Conservation (phyloP, 306 rosid species). For the Spatholobus suberectus region DNA sequence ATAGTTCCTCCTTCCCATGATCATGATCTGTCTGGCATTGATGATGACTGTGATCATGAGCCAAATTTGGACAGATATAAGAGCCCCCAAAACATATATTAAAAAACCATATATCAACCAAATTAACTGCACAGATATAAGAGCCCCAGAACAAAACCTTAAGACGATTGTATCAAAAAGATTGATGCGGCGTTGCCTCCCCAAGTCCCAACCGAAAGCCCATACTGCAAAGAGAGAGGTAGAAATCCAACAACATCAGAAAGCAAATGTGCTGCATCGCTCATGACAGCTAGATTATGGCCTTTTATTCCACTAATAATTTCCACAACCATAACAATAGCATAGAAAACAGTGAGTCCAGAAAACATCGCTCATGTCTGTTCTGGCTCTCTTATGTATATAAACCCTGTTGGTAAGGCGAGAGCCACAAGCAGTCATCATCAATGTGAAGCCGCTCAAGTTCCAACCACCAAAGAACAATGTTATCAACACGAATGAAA, state of each 20-base stretch:
- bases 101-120: conserved; percentile 84
- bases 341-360: conserved; percentile 65
- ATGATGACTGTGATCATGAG: conserved; percentile 48
- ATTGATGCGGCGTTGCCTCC: conserved; percentile 71
- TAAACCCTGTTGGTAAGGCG: no score
- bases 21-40: conserved; percentile 35
- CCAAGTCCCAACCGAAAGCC: conserved; percentile 97
- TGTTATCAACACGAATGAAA: no score
- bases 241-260: conserved; percentile 81
- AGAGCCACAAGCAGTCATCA: no score
- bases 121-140: conserved; percentile 82
- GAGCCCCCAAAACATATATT: conserved; percentile 70
- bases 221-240: conserved; percentile 82
- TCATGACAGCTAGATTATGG: conserved; percentile 80
- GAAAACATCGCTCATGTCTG: no score
- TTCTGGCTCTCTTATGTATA: no score
- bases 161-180: conserved; percentile 84
- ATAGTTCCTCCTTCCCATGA: conserved; percentile 52
- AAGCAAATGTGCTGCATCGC: conserved; percentile 94
- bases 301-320: conserved; percentile 82
- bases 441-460: no score
- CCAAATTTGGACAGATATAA: conserved; percentile 43
- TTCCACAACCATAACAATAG: conserved; percentile 73
- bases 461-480: no score
- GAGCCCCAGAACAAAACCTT: conserved; percentile 95